These are phyloP conservation scores for Cytidiella melzeri DNA, from an alignment of 768 basidiomycete species.

Conservation along the genomic window DNA sequence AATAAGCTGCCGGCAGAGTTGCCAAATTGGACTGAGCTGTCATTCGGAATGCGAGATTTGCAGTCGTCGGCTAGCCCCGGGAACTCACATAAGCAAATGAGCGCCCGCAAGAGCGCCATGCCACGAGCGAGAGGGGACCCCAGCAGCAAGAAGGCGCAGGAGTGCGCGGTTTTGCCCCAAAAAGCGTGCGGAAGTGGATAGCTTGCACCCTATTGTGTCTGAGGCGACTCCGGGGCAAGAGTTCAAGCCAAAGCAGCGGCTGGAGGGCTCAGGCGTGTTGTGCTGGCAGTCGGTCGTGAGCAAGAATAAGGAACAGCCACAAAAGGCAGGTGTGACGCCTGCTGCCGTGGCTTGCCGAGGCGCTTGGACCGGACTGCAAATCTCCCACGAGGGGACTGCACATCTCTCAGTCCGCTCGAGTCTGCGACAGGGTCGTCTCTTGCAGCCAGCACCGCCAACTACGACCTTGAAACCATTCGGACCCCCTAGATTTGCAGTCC, in stretches of 20 bases:
- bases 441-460: not conserved
- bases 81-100: not conserved
- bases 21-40: too few relatives aligned
- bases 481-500: conserved; percentile 2
- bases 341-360: not conserved
- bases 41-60: not conserved
- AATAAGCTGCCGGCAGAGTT: too few relatives aligned
- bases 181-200: not conserved
- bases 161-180: not conserved
- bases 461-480: too few relatives aligned
- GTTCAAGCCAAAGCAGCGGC: not conserved
- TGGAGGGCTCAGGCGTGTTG: not conserved
- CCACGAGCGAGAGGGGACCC: not conserved
- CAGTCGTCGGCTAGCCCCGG: not conserved
- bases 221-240: not conserved
- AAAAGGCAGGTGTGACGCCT: not conserved
- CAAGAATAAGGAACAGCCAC: not conserved
- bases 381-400: conserved; percentile 1
- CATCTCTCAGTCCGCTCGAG: not conserved
- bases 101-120: not conserved
- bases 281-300: not conserved
- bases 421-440: not conserved
- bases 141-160: too few relatives aligned
- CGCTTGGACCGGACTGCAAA: not conserved
- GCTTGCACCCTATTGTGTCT: not conserved